phyloP scores from a whole-genome alignment of 2,329 filamentous ascomycete genomes.

The Pseudopyricularia javanii region DNA sequence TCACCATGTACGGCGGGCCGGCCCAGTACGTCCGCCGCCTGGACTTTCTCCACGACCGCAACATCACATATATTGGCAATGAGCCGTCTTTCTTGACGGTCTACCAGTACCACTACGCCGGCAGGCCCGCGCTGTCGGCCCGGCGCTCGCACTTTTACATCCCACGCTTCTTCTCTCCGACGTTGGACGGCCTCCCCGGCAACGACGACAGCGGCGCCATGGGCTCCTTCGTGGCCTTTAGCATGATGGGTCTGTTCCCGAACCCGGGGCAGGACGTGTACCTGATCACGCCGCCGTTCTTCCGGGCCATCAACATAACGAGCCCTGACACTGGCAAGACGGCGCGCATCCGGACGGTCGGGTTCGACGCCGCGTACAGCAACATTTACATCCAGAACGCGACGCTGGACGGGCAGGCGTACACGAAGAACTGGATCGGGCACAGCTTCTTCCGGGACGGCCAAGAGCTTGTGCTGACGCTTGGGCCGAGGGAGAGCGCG shows the following conservation, averaged over 20 bases:
- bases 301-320: slow-evolving; percentile 44
- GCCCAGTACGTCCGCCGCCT: slow-evolving; percentile 45
- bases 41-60: slow-evolving; percentile 50
- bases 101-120: slow-evolving; percentile 59
- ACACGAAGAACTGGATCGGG: slow-evolving; percentile 54
- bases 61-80: slow-evolving; percentile 56
- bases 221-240: slow-evolving; percentile 52
- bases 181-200: slow-evolving; percentile 48
- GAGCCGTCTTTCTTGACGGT: slow-evolving; percentile 48
- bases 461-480: slow-evolving; percentile 47
- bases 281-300: slow-evolving; percentile 59
- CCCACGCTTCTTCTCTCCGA: slow-evolving; percentile 48
- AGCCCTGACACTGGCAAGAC: slow-evolving; percentile 45
- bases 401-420: slow-evolving; percentile 46
- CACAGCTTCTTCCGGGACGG: slow-evolving; percentile 58
- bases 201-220: slow-evolving; percentile 63
- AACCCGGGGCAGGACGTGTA: slow-evolving; percentile 59
- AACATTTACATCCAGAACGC: slow-evolving; percentile 53
- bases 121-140: slow-evolving; percentile 44
- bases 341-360: slow-evolving; percentile 45
- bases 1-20: slow-evolving; percentile 48
- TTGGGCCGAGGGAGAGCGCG: slow-evolving; percentile 47
- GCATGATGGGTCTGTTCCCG: slow-evolving; percentile 61
- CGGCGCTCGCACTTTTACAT: slow-evolving; percentile 51
- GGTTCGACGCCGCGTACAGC: slow-evolving; percentile 46